phyloP scores from a whole-genome alignment of 148 eudicot species.

The Amaranthus palmeri region DNA sequence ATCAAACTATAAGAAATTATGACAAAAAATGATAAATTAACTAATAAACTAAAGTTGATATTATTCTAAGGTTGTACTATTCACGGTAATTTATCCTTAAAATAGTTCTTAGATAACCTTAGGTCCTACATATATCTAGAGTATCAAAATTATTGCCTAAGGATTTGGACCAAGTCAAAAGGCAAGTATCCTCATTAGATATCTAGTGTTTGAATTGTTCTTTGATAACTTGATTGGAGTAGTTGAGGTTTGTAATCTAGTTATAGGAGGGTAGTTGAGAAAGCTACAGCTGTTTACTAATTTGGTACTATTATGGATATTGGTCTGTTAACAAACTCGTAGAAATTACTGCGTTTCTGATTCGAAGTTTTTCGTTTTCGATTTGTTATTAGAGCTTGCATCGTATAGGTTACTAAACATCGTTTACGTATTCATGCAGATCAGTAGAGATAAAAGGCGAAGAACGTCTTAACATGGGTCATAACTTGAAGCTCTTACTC shows the following conservation, averaged over 20 bases:
- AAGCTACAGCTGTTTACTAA: neutral
- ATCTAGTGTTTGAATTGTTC: slow-evolving; percentile 9
- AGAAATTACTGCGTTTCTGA: slow-evolving; percentile 4
- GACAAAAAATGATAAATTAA: too few species aligned
- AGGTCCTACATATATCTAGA: too few species aligned
- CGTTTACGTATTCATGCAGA: slow-evolving; percentile 27
- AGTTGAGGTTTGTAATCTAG: slow-evolving; percentile 16
- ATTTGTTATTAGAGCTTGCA: neutral
- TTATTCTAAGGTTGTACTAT: too few species aligned
- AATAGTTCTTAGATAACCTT: too few species aligned
- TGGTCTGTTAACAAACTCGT: slow-evolving; percentile 2
- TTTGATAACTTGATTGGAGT: slow-evolving; percentile 19
- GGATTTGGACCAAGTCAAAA: neutral
- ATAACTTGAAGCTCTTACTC: neutral
- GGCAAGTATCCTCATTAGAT: neutral
- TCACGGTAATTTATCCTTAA: too few species aligned
- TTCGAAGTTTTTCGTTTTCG: neutral
- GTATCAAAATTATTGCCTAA: too few species aligned
- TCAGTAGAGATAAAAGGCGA: slow-evolving; percentile 27
- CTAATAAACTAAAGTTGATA: too few species aligned
- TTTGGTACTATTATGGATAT: neutral
- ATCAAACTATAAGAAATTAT: too few species aligned
- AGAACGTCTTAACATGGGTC: slow-evolving; percentile 7
- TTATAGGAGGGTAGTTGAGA: slow-evolving; percentile 23
- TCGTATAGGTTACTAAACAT: neutral